A percentile compares a stretch with the other conserved stretches of the same genome.
These are phyloP conservation scores for Austroboletus novae-zelandiae DNA, from an alignment of 1,284 basidiomycete species.

Conservation along the genomic window DNA sequence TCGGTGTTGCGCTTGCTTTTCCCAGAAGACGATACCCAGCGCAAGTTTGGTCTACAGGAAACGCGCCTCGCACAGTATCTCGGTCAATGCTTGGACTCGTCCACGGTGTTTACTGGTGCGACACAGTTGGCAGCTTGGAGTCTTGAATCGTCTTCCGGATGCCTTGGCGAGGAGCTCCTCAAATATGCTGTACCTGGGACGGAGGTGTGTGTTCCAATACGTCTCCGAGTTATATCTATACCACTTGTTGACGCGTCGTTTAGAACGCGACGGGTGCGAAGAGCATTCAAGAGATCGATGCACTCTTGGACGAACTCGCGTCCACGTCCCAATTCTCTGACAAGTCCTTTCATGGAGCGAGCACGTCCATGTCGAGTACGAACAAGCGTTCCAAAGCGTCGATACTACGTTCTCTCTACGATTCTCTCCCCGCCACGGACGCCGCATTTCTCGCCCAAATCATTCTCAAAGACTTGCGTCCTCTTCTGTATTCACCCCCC, in stretches of 20 bases:
- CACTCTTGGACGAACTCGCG: constrained; percentile 71
- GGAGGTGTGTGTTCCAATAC: constrained; percentile 14
- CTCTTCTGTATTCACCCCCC: constrained; percentile 68
- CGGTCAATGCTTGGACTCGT: constrained; percentile 48
- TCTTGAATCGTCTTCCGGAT: constrained; percentile 50
- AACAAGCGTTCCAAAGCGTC: constrained; percentile 33
- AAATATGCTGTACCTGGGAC: constrained; percentile 28
- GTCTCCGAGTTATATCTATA: neutral
- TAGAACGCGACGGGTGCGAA: constrained; percentile 34
- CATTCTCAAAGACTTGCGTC: constrained; percentile 80
- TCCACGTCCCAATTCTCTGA: constrained; percentile 60
- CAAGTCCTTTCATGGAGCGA: constrained; percentile 30
- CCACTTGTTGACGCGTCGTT: constrained; percentile 9
- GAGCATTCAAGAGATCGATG: constrained; percentile 53
- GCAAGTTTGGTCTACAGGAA: constrained; percentile 78
- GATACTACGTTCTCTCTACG: constrained; percentile 56
- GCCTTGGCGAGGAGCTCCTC: constrained; percentile 67
- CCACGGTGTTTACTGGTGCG: constrained; percentile 25
- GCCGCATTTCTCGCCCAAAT: constrained; percentile 74
- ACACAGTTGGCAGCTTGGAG: constrained; percentile 50
- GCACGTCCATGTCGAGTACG: constrained; percentile 6
- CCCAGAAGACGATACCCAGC: constrained; percentile 69
- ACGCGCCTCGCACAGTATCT: constrained; percentile 56
- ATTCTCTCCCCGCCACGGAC: constrained; percentile 54
- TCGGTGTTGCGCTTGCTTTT: constrained; percentile 74